Evolutionary conservation across 2,329 filamentous ascomycete genomes (phyloP), one percentile per base, ranked within the genome.

Genomic region (Blumeria graminis): DNA sequence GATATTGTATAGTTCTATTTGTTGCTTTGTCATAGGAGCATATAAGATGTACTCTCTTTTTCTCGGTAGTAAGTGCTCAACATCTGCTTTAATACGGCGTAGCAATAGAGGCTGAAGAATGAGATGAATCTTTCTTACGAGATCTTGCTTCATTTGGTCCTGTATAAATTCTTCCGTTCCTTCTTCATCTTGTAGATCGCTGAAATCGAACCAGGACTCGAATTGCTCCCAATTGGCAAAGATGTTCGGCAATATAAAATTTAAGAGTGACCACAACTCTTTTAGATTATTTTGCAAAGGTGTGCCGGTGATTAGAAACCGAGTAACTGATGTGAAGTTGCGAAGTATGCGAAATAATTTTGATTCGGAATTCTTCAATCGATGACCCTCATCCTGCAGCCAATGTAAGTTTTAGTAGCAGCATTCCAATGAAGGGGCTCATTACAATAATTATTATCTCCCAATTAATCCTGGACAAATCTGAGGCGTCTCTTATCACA

Each of bases 41-140:
- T 92, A 96, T 0, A 98, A 71, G 3, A 98, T 85, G 62, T 98
- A 98, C 67, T 98, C 92, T 33, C 92, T 79, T 71, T 98, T 98
- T 69, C 90, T 93, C 0, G 92, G 92, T n/a, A 98, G 74, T 52
- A 87, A 78, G 1, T 82, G 82, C 56, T 94, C 90, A 0, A 98
- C 92, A 64, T 98, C 92, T 0, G 86, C 84, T 69, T 98, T 98
- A 60, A 98, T 77, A 16, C 92, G 77, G 1, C 92, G 79, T 0
- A 98, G 73, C 1, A 98, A 72, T 62, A 98, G 82, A 0, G 92
- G 92, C 63, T 96, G 94, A 0, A 98, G 69, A 28, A 98, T 89
- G 0, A 90, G 79, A 65, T 98, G 92, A 57, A 98, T 84, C 60
- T 90, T 94, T 55, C 88, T 81, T 1, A 93, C 82, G 1, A 92